Conservation (phyloP, 2,329 filamentous ascomycete genomes). For the Alternaria burnsii region DNA sequence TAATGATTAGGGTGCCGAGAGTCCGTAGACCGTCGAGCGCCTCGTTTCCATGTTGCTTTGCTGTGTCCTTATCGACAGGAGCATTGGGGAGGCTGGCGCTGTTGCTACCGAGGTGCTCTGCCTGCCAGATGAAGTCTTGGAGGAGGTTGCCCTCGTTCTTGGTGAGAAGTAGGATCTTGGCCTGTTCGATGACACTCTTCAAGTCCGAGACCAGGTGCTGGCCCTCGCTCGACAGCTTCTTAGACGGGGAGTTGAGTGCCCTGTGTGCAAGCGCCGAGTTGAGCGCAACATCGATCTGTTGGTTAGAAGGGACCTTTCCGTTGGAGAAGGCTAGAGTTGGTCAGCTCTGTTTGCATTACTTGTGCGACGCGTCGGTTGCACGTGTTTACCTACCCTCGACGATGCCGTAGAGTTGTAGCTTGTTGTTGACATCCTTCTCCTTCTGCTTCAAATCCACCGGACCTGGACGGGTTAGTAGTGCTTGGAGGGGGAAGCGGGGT, state of each 20-base stretch:
- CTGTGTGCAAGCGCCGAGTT: constrained; percentile 84
- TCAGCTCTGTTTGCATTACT: constrained; percentile 24
- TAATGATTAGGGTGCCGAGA: constrained; percentile 86
- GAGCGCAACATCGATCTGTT: constrained; percentile 93
- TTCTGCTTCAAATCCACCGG: constrained; percentile 78
- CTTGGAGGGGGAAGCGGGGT: constrained; percentile 16
- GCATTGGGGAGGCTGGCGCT: constrained; percentile 69
- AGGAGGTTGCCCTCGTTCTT: constrained; percentile 96
- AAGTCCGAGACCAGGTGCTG: constrained; percentile 79
- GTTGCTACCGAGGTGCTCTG: constrained; percentile 74
- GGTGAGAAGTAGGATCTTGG: constrained; percentile 83
- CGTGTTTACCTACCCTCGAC: constrained; percentile 63
- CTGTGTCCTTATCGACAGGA: constrained; percentile 77
- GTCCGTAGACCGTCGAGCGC: constrained; percentile 86
- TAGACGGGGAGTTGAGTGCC: constrained; percentile 73
- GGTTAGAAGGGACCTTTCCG: constrained; percentile 93
- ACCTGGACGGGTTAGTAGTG: constrained; percentile 67
- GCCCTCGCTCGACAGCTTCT: constrained; percentile 83
- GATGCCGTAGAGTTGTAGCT: constrained; percentile 95
- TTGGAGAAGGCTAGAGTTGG: constrained; percentile 74
- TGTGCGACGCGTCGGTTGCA: constrained; percentile 1
- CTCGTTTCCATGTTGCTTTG: constrained; percentile 83
- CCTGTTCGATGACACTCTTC: constrained; percentile 80
- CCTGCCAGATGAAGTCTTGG: constrained; percentile 97
- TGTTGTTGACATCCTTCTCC: constrained; percentile 86